phyloP scores from a whole-genome alignment of 805 yeast species.

The Kuraishia ogatae region DNA sequence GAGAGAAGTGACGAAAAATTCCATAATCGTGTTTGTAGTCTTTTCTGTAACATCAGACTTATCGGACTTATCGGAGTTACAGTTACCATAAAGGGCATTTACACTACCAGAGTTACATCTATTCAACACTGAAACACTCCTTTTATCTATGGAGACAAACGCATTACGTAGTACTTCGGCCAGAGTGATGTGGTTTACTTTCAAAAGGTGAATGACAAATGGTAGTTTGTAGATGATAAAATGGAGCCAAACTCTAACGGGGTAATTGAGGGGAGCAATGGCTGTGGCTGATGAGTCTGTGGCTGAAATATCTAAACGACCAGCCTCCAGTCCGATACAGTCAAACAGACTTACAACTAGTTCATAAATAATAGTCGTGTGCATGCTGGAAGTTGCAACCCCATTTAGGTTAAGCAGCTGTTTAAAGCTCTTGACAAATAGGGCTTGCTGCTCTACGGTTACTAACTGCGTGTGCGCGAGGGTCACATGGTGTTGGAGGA shows the following conservation, averaged over 20 bases:
- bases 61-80: too few relatives aligned
- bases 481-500: constrained; percentile 22
- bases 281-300: too few relatives aligned
- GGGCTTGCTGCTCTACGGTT: constrained; percentile 12
- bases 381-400: constrained; percentile 20
- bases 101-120: too few relatives aligned
- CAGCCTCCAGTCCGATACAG: constrained; percentile 15
- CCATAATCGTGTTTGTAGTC: not conserved
- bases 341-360: constrained; percentile 17
- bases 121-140: not conserved
- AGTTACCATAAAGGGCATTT: too few relatives aligned
- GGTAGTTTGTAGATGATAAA: constrained; percentile 20
- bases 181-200: constrained; percentile 20
- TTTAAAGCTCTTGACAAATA: constrained; percentile 18
- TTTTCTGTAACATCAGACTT: not conserved
- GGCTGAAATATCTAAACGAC: too few relatives aligned
- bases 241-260: constrained; percentile 11
- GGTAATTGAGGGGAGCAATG: too few relatives aligned
- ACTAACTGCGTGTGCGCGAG: constrained; percentile 11
- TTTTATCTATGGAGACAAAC: constrained; percentile 9
- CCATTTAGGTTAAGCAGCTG: constrained; percentile 17
- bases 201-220: constrained; percentile 13
- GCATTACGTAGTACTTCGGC: constrained; percentile 12
- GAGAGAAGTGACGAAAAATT: not conserved
- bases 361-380: constrained; percentile 20